Conservation (phyloP, 129 eudicot species). For the Flaveria bidentis region DNA sequence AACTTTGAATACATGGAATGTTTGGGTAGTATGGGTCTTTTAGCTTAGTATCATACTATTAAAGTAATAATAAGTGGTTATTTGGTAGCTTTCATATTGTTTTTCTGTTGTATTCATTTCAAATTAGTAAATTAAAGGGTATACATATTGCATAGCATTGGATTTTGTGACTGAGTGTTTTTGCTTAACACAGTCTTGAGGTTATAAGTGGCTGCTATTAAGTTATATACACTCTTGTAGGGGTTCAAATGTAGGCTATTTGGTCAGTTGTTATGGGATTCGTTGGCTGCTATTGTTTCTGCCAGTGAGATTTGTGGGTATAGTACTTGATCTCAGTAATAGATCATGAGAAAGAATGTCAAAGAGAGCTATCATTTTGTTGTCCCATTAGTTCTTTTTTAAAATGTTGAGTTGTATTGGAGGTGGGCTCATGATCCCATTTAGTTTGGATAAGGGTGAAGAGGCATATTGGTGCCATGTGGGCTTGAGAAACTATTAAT, state of each 20-base stretch:
- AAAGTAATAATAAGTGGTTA: background rate
- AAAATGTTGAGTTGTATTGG: background rate
- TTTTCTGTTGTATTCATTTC: background rate
- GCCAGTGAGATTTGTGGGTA: background rate
- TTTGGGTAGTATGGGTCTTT: background rate
- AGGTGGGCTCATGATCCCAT: background rate
- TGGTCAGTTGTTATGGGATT: background rate
- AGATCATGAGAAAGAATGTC: background rate
- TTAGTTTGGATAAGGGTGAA: background rate
- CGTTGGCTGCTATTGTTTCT: background rate
- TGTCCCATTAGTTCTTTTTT: background rate
- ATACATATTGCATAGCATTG: background rate
- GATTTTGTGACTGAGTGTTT: background rate
- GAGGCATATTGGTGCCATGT: background rate
- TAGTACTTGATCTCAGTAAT: background rate
- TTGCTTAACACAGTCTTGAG: background rate
- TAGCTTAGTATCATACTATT: background rate
- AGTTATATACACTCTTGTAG: background rate
- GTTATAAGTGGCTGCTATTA: background rate
- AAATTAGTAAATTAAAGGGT: background rate
- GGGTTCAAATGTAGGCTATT: background rate
- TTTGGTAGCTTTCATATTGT: background rate
- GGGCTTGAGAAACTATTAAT: background rate
- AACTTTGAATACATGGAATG: background rate
- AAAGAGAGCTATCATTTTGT: background rate